These are phyloP conservation scores for Thielaviopsis populi DNA, from an alignment of 2,329 filamentous ascomycete species.

Conservation along the genomic window DNA sequence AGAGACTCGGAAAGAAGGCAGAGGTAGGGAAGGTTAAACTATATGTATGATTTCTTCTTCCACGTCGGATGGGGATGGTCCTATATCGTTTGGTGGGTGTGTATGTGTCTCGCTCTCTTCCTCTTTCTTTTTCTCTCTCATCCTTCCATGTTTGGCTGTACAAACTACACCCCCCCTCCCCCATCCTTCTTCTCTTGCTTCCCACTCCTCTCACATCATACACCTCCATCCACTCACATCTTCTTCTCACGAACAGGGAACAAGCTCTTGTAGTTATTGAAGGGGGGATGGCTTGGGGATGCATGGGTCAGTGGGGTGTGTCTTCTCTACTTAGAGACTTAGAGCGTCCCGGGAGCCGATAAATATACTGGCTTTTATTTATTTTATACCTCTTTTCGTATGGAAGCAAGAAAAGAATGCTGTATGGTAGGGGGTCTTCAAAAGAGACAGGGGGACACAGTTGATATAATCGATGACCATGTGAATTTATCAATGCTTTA, in stretches of 20 bases:
- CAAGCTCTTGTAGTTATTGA: neutral
- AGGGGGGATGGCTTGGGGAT: neutral
- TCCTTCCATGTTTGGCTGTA: neutral
- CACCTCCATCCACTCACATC: neutral
- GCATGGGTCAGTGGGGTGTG: neutral
- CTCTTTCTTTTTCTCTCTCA: neutral
- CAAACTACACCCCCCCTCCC: neutral
- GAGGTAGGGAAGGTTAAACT: conserved; percentile 3
- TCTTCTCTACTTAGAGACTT: too few relatives aligned
- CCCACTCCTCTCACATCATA: neutral
- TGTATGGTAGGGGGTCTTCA: too few relatives aligned
- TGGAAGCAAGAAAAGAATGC: neutral
- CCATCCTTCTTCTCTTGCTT: neutral
- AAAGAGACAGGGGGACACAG: neutral
- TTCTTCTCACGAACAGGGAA: neutral
- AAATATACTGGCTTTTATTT: neutral
- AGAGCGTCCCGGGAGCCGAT: neutral
- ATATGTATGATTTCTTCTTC: neutral
- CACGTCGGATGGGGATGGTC: neutral
- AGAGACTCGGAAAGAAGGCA: neutral
- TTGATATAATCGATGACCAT: neutral
- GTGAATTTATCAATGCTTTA: neutral
- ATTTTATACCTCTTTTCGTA: neutral
- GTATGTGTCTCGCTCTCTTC: neutral
- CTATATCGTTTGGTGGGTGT: neutral